Evolutionary conservation across 352 stramenopile species (phyloP).

Genomic region (Phytophthora europaea): DNA sequence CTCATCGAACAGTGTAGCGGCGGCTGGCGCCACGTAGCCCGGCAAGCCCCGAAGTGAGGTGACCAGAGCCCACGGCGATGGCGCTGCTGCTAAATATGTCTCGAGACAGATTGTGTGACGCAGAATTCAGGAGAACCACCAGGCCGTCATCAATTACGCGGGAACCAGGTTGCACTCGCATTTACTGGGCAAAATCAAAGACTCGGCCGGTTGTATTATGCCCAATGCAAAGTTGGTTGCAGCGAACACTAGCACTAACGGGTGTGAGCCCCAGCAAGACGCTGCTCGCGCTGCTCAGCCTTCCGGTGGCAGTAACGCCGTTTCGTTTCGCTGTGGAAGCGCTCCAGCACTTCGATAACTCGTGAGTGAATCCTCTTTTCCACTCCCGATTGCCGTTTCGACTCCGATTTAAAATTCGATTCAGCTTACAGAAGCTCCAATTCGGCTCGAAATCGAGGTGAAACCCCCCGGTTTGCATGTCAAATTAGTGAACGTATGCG

Average conservation of each 20-base stretch:
- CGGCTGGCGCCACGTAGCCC: not conserved
- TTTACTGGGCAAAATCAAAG: not conserved
- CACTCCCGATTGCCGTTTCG: not conserved
- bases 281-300: not conserved
- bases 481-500: conserved; percentile 25
- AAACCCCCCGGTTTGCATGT: conserved; percentile 11
- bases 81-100: not conserved
- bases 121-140: not conserved
- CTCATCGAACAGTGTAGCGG: not conserved
- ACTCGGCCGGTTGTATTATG: not conserved
- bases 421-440: not conserved
- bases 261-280: not conserved
- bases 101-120: conserved; percentile 23
- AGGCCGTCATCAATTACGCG: conserved; percentile 29
- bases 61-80: conserved; percentile 1
- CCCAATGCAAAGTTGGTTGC: not conserved
- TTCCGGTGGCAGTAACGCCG: not conserved
- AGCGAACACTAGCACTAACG: not conserved
- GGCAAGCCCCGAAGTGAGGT: not conserved
- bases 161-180: not conserved
- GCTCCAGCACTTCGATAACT: not conserved
- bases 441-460: not conserved
- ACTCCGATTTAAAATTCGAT: conserved; percentile 1
- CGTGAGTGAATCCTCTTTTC: not conserved
- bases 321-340: not conserved